Conservation (phyloP, 176 grass and related monocot genomes). For the Lolium rigidum region DNA sequence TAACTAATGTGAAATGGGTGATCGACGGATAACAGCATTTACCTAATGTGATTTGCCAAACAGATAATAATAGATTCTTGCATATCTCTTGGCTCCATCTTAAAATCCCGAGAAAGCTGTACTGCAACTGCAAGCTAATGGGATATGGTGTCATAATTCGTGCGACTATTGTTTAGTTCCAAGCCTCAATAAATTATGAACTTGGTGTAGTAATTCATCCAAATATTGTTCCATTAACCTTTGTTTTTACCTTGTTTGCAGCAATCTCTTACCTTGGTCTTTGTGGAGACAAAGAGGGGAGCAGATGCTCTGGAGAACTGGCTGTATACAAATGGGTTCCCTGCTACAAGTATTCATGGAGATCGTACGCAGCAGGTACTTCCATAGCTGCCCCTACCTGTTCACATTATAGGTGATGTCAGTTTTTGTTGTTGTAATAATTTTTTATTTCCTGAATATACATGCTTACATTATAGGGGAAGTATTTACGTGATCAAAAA, state of each 20-base stretch:
- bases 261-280: conserved; percentile 87
- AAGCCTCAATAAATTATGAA: not conserved
- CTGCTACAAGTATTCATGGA: conserved; percentile 96
- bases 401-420: not conserved
- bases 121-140: not conserved
- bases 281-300: conserved; percentile 96
- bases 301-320: conserved; percentile 96
- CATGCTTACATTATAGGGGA: not conserved
- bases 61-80: not conserved
- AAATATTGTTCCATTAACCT: conserved; percentile 7
- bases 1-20: not conserved
- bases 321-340: conserved; percentile 87
- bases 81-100: not conserved
- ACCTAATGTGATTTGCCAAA: not conserved
- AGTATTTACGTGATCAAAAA: not conserved
- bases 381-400: not conserved
- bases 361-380: conserved; percentile 86
- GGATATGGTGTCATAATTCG: not conserved
- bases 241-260: conserved; percentile 46
- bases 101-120: not conserved
- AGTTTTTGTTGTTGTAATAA: not conserved
- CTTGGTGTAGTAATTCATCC: not conserved
- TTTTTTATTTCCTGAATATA: not conserved
- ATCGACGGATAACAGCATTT: not conserved
- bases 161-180: not conserved